phyloP scores from a whole-genome alignment of 306 rosid species.

The Sindora glabra region DNA sequence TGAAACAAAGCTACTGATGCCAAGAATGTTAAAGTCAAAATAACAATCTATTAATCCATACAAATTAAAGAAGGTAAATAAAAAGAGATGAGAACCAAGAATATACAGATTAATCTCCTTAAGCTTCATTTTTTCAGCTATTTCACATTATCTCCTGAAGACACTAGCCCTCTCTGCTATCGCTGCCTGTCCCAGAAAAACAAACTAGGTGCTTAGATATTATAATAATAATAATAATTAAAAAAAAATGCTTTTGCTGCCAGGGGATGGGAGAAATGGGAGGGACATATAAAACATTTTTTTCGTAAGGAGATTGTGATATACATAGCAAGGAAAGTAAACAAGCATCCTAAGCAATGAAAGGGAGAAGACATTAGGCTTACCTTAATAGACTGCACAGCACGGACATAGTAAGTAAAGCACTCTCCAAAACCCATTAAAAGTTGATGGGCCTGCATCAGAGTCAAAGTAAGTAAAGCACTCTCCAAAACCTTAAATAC shows the following conservation, averaged over 20 bases:
- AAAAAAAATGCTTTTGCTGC: not conserved
- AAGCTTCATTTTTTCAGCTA: constrained; percentile 85
- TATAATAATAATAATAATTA: not conserved
- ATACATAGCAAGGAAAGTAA: not conserved
- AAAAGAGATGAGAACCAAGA: constrained; percentile 6
- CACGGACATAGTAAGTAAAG: constrained; percentile 81
- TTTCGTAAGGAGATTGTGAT: not conserved
- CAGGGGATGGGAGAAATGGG: no score
- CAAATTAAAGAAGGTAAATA: no score
- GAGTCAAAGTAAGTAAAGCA: constrained; percentile 10
- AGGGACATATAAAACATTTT: no score
- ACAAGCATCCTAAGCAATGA: not conserved
- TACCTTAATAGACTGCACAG: constrained; percentile 94
- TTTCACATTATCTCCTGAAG: constrained; percentile 92
- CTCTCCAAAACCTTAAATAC: no score
- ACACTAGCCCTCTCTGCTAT: constrained; percentile 92
- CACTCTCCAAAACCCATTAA: constrained; percentile 93
- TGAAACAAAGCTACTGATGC: not conserved
- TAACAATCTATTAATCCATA: no score
- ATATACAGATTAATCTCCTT: constrained; percentile 93
- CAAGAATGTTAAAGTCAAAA: not conserved
- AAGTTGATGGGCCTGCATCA: constrained; percentile 66
- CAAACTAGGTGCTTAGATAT: constrained; percentile 5
- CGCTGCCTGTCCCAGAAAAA: constrained; percentile 66
- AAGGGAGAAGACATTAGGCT: constrained; percentile 13